Evolutionary conservation across 257 asterid species (phyloP).

Genomic region (Striga asiatica): DNA sequence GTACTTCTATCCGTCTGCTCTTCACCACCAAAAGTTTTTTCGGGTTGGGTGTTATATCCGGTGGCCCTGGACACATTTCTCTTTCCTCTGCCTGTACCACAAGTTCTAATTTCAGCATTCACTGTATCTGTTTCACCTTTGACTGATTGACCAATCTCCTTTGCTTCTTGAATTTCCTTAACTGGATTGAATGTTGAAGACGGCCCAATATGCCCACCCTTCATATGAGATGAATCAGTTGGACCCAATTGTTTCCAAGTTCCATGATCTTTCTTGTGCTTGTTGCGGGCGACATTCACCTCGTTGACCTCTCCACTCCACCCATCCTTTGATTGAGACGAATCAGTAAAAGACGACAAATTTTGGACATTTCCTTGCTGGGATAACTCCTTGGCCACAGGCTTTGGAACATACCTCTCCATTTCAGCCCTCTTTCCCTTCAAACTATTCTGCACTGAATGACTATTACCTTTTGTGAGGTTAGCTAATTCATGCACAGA

Average conservation of each 20-base stretch:
- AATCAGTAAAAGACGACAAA: conserved; percentile 22
- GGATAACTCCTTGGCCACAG: conserved; percentile 83
- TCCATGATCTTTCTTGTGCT: conserved; percentile 49
- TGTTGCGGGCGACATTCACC: conserved; percentile 35
- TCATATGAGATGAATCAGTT: conserved; percentile 26
- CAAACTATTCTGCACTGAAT: conserved; percentile 34
- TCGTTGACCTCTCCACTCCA: conserved; percentile 30
- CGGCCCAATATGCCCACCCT: conserved; percentile 21
- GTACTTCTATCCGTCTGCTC: conserved; percentile 34
- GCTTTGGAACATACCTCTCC: conserved; percentile 92
- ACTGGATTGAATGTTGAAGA: conserved; percentile 28
- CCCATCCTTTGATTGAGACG: conserved; percentile 29
- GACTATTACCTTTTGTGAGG: conserved; percentile 31
- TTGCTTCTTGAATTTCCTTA: conserved; percentile 22
- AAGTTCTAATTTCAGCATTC: conserved; percentile 16
- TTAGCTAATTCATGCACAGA: conserved; percentile 23
- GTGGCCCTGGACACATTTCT: conserved; percentile 30
- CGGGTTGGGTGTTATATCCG: conserved; percentile 31
- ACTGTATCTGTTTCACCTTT: conserved; percentile 23
- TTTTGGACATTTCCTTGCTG: conserved; percentile 52
- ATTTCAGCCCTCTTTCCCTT: conserved; percentile 95
- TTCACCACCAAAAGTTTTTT: conserved; percentile 25
- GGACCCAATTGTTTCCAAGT: conserved; percentile 51
- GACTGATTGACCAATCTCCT: conserved; percentile 20
- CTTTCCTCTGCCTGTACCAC: conserved; percentile 52